Percentiles rank a stretch among this genome's conserved stretches.
These are phyloP conservation scores for Tricladium varicosporioides DNA, from an alignment of 2,329 filamentous ascomycete species.

Conservation along the genomic window DNA sequence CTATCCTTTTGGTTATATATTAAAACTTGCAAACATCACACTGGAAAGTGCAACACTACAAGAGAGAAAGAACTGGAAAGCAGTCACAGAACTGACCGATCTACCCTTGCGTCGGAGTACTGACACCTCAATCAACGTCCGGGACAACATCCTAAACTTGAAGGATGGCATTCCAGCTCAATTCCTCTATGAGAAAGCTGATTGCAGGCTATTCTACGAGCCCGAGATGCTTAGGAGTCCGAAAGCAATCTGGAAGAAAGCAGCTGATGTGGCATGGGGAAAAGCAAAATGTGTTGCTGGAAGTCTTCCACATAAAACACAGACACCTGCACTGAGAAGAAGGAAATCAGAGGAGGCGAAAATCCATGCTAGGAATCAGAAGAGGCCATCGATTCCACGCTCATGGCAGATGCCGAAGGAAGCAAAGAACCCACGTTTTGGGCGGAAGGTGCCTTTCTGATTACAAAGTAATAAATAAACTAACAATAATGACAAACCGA, in stretches of 20 bases:
- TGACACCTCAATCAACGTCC: conserved; percentile 41
- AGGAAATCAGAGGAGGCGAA: conserved; percentile 18
- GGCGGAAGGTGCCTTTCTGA: conserved; percentile 12
- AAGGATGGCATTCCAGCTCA: conserved; percentile 47
- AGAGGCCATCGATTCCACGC: not conserved
- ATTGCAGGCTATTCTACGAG: conserved; percentile 60
- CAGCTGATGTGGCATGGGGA: conserved; percentile 39
- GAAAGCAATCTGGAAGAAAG: conserved; percentile 48
- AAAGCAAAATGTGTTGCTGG: conserved; percentile 36
- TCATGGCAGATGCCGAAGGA: not conserved
- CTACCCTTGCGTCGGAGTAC: conserved; percentile 23
- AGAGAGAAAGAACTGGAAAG: conserved; percentile 15
- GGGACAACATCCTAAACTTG: conserved; percentile 37
- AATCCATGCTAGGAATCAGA: conserved; percentile 10
- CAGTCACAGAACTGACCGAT: conserved; percentile 8
- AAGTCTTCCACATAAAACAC: conserved; percentile 9
- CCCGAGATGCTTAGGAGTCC: conserved; percentile 49
- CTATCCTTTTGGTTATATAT: conserved; percentile 20
- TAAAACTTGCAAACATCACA: conserved; percentile 13
- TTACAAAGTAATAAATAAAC: not conserved
- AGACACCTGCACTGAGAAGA: conserved; percentile 12
- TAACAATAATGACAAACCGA: not conserved
- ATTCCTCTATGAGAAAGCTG: conserved; percentile 59
- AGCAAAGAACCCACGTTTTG: conserved; percentile 6
- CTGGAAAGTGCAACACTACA: conserved; percentile 12